Conservation (phyloP, 139 green algal genomes). For the Pleodorina starrii region DNA sequence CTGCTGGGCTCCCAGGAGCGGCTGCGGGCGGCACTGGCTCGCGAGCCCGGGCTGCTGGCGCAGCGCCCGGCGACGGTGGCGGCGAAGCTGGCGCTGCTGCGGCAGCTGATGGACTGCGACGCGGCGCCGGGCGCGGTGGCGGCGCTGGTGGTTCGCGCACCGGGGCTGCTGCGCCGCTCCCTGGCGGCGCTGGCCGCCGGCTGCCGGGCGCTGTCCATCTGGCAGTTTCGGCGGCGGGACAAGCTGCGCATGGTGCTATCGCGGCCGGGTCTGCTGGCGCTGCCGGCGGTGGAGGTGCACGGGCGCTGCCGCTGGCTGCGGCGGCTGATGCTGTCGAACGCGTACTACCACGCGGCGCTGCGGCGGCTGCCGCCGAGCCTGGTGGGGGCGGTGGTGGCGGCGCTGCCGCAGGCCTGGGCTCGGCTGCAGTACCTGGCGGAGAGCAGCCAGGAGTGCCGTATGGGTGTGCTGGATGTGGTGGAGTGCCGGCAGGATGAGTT, state of each 20-base stretch:
- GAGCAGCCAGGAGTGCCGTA: constrained; percentile 45
- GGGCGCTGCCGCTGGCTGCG: constrained; percentile 71
- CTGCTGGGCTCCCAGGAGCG: background rate
- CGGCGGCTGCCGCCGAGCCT: constrained; percentile 40
- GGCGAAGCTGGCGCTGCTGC: constrained; percentile 20
- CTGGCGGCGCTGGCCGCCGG: background rate
- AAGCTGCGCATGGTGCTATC: constrained; percentile 54
- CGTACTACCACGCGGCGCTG: constrained; percentile 58
- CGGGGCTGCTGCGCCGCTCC: constrained; percentile 55
- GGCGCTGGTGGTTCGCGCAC: constrained; percentile 37
- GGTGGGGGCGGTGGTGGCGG: constrained; percentile 59
- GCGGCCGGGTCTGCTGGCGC: constrained; percentile 63
- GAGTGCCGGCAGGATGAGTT: constrained; percentile 38
- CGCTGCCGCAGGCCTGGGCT: constrained; percentile 59
- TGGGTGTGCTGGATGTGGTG: constrained; percentile 3
- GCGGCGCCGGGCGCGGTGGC: background rate
- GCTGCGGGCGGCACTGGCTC: background rate
- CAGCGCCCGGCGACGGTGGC: background rate
- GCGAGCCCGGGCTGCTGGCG: constrained; percentile 51
- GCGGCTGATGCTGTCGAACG: constrained; percentile 59
- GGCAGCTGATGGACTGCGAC: constrained; percentile 25
- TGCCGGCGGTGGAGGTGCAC: constrained; percentile 65
- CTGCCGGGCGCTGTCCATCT: constrained; percentile 65
- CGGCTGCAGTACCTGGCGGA: constrained; percentile 69
- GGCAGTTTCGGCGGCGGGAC: constrained; percentile 48